Conservation (phyloP, 176 grass and related monocot genomes). For the Themeda triandra region DNA sequence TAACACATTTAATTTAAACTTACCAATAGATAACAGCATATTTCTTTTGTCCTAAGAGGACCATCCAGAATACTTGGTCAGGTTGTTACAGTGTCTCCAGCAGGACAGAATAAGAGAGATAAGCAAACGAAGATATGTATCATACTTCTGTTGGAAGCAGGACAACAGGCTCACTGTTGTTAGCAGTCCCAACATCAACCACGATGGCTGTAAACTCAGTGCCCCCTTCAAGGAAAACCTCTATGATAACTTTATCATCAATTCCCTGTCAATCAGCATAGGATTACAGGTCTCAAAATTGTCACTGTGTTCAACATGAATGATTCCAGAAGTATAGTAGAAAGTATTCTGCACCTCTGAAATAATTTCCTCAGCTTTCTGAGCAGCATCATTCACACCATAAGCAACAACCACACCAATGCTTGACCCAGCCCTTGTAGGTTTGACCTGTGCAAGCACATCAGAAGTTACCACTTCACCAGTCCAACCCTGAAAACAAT, state of each 20-base stretch:
- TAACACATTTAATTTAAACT: slow-evolving; percentile 10
- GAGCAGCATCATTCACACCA: slow-evolving; percentile 73
- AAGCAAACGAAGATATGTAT: neutral
- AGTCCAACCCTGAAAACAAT: slow-evolving; percentile 12
- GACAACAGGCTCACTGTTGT: slow-evolving; percentile 63
- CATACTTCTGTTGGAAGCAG: slow-evolving; percentile 88
- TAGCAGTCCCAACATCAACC: slow-evolving; percentile 66
- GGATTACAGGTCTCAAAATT: slow-evolving; percentile 3
- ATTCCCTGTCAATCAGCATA: slow-evolving; percentile 46
- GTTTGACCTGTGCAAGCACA: slow-evolving; percentile 64
- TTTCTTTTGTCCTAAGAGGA: neutral
- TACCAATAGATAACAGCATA: neutral
- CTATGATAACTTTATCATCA: slow-evolving; percentile 80
- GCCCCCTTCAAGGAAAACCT: slow-evolving; percentile 88
- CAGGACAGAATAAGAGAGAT: neutral
- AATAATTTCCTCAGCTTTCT: slow-evolving; percentile 76
- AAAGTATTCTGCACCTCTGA: slow-evolving; percentile 40
- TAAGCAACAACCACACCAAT: slow-evolving; percentile 76
- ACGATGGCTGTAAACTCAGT: slow-evolving; percentile 89
- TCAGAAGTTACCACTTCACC: slow-evolving; percentile 14
- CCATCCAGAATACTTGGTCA: neutral
- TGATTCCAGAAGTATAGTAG: neutral
- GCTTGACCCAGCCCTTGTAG: slow-evolving; percentile 86
- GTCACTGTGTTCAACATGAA: neutral
- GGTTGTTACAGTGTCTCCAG: neutral